Evolutionary conservation across 768 basidiomycete genomes (phyloP), one percentile per base, ranked within the genome.

Genomic region (Tulasnella sp.): DNA sequence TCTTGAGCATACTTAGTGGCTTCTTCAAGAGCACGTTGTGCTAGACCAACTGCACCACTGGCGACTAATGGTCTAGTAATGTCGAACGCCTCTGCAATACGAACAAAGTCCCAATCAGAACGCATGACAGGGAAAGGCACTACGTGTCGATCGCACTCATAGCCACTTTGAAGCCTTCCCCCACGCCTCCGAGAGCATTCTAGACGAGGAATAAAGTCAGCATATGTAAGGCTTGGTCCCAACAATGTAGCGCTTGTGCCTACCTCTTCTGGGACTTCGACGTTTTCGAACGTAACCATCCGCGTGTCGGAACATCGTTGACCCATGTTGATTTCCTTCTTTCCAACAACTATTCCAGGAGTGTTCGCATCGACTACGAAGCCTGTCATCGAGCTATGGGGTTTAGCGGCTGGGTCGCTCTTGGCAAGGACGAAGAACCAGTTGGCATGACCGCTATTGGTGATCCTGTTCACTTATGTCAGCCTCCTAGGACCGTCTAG

Each of bases 351-450:
- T 47, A 81, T 77, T 4, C 80, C 80, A 3, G 73, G 72, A 1
- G 76, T 59, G 22, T 80, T 77, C 2, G 75, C 80, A 66, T 81
- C 80, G 6, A 80, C 80, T 16, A 82, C 79, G 74, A 82, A 82
- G 0, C 81, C 81, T 0, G 78, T 79, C 78, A 82, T 79, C 0
- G 79, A 75, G 62, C 76, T 77, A 62, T 77, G 78, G 3, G 79
- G 74, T 29, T 80, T 75, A 3, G 77, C 80, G 2, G 66, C 37
- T 1, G 78, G 62, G 69, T 82, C 80, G 17, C 79, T 81, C 12
- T 78, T 77, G 22, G 81, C 81, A 26, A 82, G 77, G 6, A 82
- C 81, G 68, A 81, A 81, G 78, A 79, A 80, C 81, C 81, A 82
- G 76, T 81, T 79, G 36, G 79, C 79, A 62, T 80, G 76, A 34